phyloP scores from a whole-genome alignment of 148 eudicot species.

The Mesembryanthemum crystallinum region DNA sequence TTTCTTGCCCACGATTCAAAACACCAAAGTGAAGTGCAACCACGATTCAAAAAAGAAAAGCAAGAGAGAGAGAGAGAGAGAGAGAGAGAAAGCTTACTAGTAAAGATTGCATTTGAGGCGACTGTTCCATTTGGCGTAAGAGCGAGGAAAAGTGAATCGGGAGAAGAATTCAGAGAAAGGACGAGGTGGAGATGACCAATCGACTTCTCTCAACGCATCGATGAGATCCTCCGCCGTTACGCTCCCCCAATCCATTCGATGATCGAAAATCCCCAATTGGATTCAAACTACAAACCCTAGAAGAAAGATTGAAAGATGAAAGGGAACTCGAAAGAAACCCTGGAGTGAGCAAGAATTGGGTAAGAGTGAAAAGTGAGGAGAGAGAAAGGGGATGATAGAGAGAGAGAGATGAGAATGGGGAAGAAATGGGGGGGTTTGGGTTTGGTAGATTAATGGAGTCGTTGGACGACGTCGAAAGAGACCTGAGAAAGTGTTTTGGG shows the following conservation, averaged over 20 bases:
- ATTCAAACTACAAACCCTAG: background rate
- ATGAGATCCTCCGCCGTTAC: constrained; percentile 81
- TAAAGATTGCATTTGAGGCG: constrained; percentile 94
- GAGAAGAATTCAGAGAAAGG: constrained; percentile 82
- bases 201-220: constrained; percentile 81
- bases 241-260: constrained; percentile 78
- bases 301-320: no score
- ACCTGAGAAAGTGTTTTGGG: no score
- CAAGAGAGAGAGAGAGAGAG: no score
- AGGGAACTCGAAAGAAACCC: no score
- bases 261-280: background rate
- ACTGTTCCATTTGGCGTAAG: constrained; percentile 71
- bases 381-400: no score
- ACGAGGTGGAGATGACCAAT: constrained; percentile 93
- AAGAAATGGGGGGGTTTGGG: no score
- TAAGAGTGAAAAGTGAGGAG: no score
- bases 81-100: constrained; percentile 46
- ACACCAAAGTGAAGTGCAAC: background rate
- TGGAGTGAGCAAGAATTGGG: no score
- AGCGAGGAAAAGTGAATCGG: constrained; percentile 75
- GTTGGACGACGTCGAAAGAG: no score
- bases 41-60: background rate
- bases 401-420: no score
- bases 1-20: background rate
- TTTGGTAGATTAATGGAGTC: no score